phyloP scores from a whole-genome alignment of 2,329 filamentous ascomycete species.

The Rhexocercosporidium sp. region DNA sequence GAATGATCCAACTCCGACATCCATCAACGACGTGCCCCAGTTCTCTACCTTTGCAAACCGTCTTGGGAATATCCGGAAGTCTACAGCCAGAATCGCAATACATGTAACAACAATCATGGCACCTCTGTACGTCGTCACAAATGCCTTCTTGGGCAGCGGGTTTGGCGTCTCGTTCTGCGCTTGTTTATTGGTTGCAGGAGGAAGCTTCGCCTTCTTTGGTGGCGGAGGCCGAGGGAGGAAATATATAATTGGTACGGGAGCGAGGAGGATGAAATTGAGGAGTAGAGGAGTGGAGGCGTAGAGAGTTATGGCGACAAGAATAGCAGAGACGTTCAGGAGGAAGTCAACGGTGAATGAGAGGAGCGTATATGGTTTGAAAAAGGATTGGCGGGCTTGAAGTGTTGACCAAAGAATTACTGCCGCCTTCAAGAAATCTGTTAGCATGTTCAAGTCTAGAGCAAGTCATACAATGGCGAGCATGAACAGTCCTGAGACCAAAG shows the following conservation, averaged over 20 bases:
- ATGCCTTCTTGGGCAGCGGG: constrained; percentile 81
- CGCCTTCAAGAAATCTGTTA: constrained; percentile 57
- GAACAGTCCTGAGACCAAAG: not conserved
- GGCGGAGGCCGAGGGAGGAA: constrained; percentile 49
- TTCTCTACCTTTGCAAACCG: constrained; percentile 98
- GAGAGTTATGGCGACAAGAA: constrained; percentile 84
- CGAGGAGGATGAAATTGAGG: constrained; percentile 74
- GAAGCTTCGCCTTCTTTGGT: constrained; percentile 54
- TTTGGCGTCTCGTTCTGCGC: constrained; percentile 44
- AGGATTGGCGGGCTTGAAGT: constrained; percentile 80
- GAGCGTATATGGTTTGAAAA: constrained; percentile 78
- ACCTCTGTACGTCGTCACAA: constrained; percentile 89
- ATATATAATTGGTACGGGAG: constrained; percentile 68
- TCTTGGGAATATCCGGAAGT: constrained; percentile 90
- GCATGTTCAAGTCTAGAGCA: not conserved
- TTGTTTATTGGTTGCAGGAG: constrained; percentile 46
- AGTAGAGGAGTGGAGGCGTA: constrained; percentile 79
- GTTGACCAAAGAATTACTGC: constrained; percentile 87
- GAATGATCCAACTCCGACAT: constrained; percentile 95
- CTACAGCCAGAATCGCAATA: constrained; percentile 92
- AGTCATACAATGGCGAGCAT: not conserved
- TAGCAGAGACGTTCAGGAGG: constrained; percentile 80
- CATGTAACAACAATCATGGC: constrained; percentile 92
- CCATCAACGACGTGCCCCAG: constrained; percentile 99
- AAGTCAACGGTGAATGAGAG: constrained; percentile 80